Evolutionary conservation across 2,329 filamentous ascomycete species (phyloP).

Genomic region (Eutypella sp.): DNA sequence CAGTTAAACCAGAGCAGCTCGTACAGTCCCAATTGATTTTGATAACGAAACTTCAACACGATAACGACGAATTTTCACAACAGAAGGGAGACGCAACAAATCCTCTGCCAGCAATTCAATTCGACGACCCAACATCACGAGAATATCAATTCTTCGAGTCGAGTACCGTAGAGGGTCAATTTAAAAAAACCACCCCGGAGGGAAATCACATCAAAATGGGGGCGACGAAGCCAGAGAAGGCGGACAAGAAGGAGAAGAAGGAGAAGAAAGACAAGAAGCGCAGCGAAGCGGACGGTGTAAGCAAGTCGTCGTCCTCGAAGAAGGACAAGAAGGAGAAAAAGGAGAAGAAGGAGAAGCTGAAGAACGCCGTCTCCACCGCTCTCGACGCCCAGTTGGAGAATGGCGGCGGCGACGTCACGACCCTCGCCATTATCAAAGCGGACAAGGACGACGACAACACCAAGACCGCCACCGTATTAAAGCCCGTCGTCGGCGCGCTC

Average conservation of each 20-base stretch:
- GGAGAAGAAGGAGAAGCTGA: constrained; percentile 69
- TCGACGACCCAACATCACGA: too few species aligned
- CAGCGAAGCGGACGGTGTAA: constrained; percentile 48
- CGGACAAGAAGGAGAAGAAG: constrained; percentile 55
- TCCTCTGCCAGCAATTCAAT: too few species aligned
- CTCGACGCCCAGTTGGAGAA: constrained; percentile 62
- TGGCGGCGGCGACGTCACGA: constrained; percentile 42
- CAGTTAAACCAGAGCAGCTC: too few species aligned
- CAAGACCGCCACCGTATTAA: constrained; percentile 41
- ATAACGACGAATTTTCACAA: background rate
- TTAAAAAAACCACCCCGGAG: too few species aligned
- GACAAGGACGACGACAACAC: constrained; percentile 43
- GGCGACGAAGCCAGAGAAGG: constrained; percentile 31
- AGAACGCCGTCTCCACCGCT: constrained; percentile 51
- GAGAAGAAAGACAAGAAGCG: constrained; percentile 53
- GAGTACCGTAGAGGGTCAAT: too few species aligned
- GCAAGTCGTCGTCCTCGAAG: constrained; percentile 56
- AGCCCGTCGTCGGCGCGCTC: constrained; percentile 52
- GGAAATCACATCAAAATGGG: too few species aligned
- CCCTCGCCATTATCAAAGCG: constrained; percentile 33
- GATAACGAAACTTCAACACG: background rate
- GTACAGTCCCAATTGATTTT: background rate
- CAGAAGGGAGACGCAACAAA: too few species aligned
- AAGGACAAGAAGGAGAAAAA: constrained; percentile 61
- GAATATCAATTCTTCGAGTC: background rate